Evolutionary conservation across 768 basidiomycete species (phyloP), one percentile per base, ranked within the genome.

Genomic region (Boletales sp.): DNA sequence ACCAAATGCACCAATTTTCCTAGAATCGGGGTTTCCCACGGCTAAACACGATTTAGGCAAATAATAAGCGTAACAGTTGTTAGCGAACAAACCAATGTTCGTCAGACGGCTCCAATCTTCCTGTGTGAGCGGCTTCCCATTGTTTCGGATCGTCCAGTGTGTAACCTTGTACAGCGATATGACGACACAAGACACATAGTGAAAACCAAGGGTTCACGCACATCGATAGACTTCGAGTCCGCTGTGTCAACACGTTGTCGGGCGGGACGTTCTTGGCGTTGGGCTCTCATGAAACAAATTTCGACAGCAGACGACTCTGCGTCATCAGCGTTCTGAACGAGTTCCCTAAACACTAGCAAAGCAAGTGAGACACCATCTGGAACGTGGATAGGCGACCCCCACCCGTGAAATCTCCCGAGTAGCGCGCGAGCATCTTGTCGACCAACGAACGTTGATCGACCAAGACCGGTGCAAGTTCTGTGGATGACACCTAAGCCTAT

Each of bases 281-380:
- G 21, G 21, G 21, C 21, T 2, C 21, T 21, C 21, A 21, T 21
- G 21, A 21, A 21, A 21, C 21, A 21, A 21, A 21, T 21, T 21
- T 21, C 21, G 21, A 21, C 21, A 21, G 21, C 21, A 21, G 21
- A 21, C 21, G 21, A 21, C 21, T 21, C 21, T 21, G 21, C 21
- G 68, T 97, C 94, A 62, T 95, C 93, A n/a, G 93, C 91, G 65
- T 98, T 97, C 71, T 98, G 94, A 0, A 97, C 72, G 9, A 98
- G 78, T 67, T 98, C 94, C 43, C 94, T 69, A 51, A 83, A 83
- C 31, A 86, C 82, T 76, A 40, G 8, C 13, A 40, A 8, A 27
- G 24, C 7, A 7, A 18, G 2, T 31, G 4, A 34, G 32, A 18
- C 8, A 21, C 21, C 21, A 4, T 21, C 21, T 21, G 21, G 21